Evolutionary conservation across 768 basidiomycete genomes (phyloP), one percentile per base, ranked within the genome.

Genomic region (Gloeophyllum trabeum): DNA sequence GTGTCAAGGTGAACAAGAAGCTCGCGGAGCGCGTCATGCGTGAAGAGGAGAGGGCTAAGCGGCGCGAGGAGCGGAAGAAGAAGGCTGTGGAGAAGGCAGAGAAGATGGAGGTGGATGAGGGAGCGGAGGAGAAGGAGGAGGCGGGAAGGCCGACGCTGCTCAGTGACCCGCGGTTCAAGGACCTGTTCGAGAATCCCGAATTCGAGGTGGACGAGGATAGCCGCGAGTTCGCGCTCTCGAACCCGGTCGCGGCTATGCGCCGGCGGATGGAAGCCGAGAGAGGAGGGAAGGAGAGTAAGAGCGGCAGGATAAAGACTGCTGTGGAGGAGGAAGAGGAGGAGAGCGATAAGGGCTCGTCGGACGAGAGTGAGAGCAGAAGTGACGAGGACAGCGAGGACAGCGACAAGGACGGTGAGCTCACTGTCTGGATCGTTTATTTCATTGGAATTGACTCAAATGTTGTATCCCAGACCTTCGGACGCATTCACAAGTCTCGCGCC

Each of bases 301-400:
- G 46, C 45, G 53, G 50, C 24, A 61, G 67, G 48, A 60, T 61
- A 39, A 87, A 75, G 69, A 93, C 88, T 1, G 88, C 82, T 1
- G 86, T 89, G 20, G 86, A 92, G 53, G 79, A 87, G 25, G 89
- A 93, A 49, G 87, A 87, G 23, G 92, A 92, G 14, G 87, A 90
- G 55, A 87, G 81, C 50, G 85, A 89, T 45, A 76, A 70, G 54
- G 43, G 57, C 13, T 81, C 81, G 6, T 79, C 75, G 2, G 73
- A 77, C 48, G 49, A 55, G 36, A 48, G 50, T 30, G 53, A 51
- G n/a, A 53, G 54, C 40, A n/a, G n/a, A n/a, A 64, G 63, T 30
- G 71, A 70, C 40, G 73, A 75, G 46, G 66, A 63, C 46, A 70
- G 65, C 22, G 61, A 57, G 23, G 72, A 66, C 18, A 67, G 57